Base-by-base conservation (phyloP, 805 yeast species). In the Saccharomycopsis schoenii region DNA sequence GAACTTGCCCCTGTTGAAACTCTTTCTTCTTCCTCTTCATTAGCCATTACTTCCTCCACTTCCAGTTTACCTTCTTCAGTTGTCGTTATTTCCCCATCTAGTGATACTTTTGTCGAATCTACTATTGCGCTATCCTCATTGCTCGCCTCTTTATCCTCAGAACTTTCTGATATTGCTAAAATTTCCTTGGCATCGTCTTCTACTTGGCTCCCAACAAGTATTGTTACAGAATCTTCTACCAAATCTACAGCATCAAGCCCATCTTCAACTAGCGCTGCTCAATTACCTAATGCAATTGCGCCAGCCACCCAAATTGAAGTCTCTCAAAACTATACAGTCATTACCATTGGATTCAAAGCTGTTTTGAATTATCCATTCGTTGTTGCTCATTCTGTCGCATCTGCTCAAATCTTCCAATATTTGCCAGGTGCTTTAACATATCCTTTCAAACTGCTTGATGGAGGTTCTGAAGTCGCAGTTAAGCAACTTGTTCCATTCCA, bases 291-390 rank as follows among this genome's bases (percentile, higher is more conserved):
- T 67, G 89, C 88, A 12, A 88, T 91, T 68, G 82, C 90, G 0
- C 96, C 96, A n/a, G 72, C 70, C 2, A 65, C 74, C 12, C 67
- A 66, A 56, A 67, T 71, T 19, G 75, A 74, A 2, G 74, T 76
- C 9, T 79, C 84, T 14, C 70, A 79, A 1, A 82, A 81, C 61
- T 81, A 82, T 68, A 76, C 78, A 57, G 72, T 84, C 61, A 82
- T 91, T 58, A 84, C 87, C 57, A 75, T 91, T 69, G 96, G 96
- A 5, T 93, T 93, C 77, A 83, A 84, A 68, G 74, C 83, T 62
- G 83, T 85, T 4, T 81, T 91, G 73, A 91, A 90, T 72, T 93
- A 92, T 73, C 89, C 89, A 55, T 89, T 88, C 70, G 89, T 89
- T 62, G 96, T 87, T 54, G 74, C 77, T 61, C 83, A 85, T 71